These are phyloP conservation scores for Tulasnella sp. DNA, from an alignment of 768 basidiomycete species.

Conservation along the genomic window DNA sequence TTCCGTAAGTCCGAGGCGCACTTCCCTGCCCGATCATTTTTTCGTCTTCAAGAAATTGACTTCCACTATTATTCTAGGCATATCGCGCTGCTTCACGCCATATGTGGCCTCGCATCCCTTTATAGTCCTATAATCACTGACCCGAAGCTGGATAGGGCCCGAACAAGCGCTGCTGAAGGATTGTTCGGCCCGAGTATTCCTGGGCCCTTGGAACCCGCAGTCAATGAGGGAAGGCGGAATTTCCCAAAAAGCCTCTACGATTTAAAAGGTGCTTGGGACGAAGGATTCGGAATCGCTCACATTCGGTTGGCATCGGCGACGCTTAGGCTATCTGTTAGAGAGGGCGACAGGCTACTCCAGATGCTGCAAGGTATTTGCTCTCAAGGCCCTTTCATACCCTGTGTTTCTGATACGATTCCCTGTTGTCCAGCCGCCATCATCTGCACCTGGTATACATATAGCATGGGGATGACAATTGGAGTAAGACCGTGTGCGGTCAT, in stretches of 20 bases:
- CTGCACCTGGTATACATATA: constrained; percentile 11
- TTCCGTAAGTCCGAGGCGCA: not conserved
- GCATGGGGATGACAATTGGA: not conserved
- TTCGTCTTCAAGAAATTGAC: not conserved
- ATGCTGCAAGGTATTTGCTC: constrained; percentile 12
- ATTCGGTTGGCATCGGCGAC: not conserved
- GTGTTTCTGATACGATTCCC: not conserved
- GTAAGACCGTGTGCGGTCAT: not conserved
- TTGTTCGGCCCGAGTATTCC: not conserved
- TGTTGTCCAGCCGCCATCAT: not conserved
- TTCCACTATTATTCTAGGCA: not conserved
- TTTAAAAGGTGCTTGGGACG: not conserved
- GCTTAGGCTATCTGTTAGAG: not conserved
- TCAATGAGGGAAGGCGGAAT: not conserved
- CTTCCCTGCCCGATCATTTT: not conserved
- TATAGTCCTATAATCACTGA: constrained; percentile 23
- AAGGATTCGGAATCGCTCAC: not conserved
- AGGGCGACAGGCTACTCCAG: constrained; percentile 3
- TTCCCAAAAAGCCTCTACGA: not conserved
- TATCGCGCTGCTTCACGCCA: constrained; percentile 24
- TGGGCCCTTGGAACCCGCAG: not conserved
- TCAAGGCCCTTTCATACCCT: not conserved
- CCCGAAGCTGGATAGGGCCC: constrained; percentile 30
- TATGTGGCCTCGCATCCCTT: constrained; percentile 26
- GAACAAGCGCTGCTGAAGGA: not conserved